phyloP scores from a whole-genome alignment of 1,284 basidiomycete genomes.

The Sanghuangporus baumii region DNA sequence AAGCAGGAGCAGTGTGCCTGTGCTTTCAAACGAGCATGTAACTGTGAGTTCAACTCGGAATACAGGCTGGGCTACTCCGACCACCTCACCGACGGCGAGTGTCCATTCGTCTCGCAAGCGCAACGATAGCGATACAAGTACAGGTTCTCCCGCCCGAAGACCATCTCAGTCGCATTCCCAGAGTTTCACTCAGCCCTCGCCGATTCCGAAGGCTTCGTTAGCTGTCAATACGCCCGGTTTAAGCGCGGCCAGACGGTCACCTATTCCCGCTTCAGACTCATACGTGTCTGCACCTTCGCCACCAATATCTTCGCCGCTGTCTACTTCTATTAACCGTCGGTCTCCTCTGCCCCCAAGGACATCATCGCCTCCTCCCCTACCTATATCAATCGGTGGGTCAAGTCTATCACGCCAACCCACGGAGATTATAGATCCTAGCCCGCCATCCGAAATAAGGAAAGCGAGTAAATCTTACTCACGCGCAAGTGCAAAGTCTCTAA shows the following conservation, averaged over 20 bases:
- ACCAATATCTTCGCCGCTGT: neutral
- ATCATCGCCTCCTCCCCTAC: neutral
- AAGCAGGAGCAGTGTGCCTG: neutral
- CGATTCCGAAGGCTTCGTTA: conserved; percentile 7
- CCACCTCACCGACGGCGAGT: neutral
- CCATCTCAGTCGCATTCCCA: neutral
- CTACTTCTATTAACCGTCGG: neutral
- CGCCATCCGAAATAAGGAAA: neutral
- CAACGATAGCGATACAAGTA: conserved; percentile 11
- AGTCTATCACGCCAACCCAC: conserved; percentile 14
- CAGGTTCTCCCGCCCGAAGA: neutral
- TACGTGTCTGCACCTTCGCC: neutral
- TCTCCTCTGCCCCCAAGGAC: neutral
- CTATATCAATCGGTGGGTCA: neutral
- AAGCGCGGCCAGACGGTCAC: neutral
- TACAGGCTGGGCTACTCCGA: neutral
- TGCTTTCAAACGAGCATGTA: neutral
- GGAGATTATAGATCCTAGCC: neutral
- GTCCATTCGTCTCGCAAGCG: neutral
- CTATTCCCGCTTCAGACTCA: neutral
- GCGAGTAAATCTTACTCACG: neutral
- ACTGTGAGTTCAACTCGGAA: neutral
- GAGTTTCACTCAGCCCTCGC: neutral
- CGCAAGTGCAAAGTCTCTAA: neutral
- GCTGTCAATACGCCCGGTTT: conserved; percentile 1